Conservation (phyloP, 2,329 filamentous ascomycete genomes). For the Pestalotiopsis sp. region DNA sequence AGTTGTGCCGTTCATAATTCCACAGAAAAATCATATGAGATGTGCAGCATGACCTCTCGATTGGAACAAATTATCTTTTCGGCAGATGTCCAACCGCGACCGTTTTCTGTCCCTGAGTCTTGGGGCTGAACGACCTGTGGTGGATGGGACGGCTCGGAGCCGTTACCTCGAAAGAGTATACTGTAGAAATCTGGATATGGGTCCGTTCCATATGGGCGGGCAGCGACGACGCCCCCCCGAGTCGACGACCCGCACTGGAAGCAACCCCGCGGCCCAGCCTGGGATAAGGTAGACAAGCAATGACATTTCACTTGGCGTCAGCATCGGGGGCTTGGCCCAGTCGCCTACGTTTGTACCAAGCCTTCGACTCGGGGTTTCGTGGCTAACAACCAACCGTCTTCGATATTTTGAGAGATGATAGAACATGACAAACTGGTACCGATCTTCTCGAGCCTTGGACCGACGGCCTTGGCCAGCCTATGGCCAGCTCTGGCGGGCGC, state of each 20-base stretch:
- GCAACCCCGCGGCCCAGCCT: background rate
- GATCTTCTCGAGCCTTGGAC: too few species aligned
- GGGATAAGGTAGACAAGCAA: background rate
- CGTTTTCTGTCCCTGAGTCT: too few species aligned
- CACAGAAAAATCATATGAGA: too few species aligned
- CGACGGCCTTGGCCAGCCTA: too few species aligned
- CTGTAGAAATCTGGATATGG: too few species aligned
- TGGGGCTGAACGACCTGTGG: too few species aligned
- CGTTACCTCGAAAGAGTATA: too few species aligned
- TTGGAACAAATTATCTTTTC: background rate
- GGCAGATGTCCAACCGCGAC: background rate
- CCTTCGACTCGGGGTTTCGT: background rate
- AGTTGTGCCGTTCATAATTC: conserved; percentile 4
- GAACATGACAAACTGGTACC: too few species aligned
- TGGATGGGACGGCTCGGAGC: too few species aligned
- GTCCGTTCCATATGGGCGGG: too few species aligned
- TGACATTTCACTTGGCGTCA: background rate
- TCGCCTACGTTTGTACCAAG: background rate
- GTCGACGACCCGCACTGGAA: background rate
- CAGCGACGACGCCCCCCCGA: too few species aligned
- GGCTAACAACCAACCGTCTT: background rate
- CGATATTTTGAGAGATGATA: background rate
- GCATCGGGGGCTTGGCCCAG: background rate
- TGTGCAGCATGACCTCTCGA: background rate
- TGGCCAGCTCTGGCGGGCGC: too few species aligned